Conservation (phyloP, 768 basidiomycete species). For the Plicaturopsis crispa region DNA sequence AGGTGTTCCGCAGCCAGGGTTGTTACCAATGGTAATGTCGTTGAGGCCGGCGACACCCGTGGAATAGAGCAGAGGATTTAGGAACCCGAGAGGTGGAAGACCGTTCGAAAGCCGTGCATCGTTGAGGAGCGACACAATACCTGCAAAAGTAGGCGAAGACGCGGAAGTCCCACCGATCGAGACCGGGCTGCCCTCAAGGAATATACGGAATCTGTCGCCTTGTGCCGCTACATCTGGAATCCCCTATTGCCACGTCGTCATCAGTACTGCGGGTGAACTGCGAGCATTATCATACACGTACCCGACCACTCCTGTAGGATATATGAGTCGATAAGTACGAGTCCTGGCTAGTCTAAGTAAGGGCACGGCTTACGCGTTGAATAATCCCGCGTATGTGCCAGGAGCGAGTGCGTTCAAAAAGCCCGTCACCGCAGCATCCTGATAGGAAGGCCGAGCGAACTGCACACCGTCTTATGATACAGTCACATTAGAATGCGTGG, state of each 20-base stretch:
- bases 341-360: too few species aligned
- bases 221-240: conserved; percentile 66
- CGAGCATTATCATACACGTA: conserved; percentile 19
- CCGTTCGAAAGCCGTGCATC: conserved; percentile 44
- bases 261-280: too few species aligned
- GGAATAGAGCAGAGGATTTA: conserved; percentile 58
- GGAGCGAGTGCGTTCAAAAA: conserved; percentile 40
- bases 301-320: conserved; percentile 41
- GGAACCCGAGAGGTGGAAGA: conserved; percentile 47
- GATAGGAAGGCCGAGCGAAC: conserved; percentile 51
- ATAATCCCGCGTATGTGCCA: conserved; percentile 49
- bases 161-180: conserved; percentile 59
- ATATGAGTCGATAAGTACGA: too few species aligned
- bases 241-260: conserved; percentile 24
- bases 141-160: conserved; percentile 56
- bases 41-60: conserved; percentile 33
- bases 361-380: conserved; percentile 43
- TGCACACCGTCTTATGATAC: conserved; percentile 13
- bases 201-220: conserved; percentile 38
- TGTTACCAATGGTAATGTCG: conserved; percentile 52
- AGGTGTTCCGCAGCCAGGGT: conserved; percentile 49
- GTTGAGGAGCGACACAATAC: conserved; percentile 57
- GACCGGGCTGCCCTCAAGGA: conserved; percentile 27
- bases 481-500: neutral
- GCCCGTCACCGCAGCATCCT: conserved; percentile 31